Conservation (phyloP, 2,329 filamentous ascomycete species). For the Penicillium hordei region DNA sequence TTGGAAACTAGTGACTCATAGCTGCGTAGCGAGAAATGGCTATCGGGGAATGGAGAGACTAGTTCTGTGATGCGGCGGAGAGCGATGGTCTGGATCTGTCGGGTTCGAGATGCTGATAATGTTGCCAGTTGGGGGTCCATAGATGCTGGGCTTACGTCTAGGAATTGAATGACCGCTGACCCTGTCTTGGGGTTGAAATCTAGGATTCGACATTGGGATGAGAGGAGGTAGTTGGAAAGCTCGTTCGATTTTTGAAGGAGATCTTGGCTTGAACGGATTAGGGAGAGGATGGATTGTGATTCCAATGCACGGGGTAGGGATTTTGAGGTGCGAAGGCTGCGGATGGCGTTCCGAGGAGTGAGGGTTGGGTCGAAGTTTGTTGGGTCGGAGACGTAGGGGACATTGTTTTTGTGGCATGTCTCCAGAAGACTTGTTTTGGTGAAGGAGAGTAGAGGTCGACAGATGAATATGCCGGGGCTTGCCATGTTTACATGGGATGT, state of each 20-base stretch:
- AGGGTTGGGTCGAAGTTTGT: constrained; percentile 78
- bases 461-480: constrained; percentile 38
- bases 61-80: constrained; percentile 52
- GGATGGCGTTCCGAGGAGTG: constrained; percentile 77
- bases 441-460: constrained; percentile 48
- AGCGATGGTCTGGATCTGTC: constrained; percentile 43
- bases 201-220: constrained; percentile 28
- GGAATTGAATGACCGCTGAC: constrained; percentile 34
- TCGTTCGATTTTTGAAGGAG: constrained; percentile 49
- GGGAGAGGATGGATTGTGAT: constrained; percentile 60
- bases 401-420: constrained; percentile 65
- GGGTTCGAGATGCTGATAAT: constrained; percentile 9
- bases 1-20: constrained; percentile 42
- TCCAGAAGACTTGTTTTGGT: constrained; percentile 65
- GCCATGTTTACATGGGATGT: constrained; percentile 23
- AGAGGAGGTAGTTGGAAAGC: constrained; percentile 57
- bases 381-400: constrained; percentile 79
- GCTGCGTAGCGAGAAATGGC: constrained; percentile 45
- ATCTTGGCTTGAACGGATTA: constrained; percentile 56
- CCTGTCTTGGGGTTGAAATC: constrained; percentile 38
- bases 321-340: constrained; percentile 61
- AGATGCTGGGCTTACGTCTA: constrained; percentile 11
- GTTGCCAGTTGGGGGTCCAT: constrained; percentile 13
- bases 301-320: constrained; percentile 69
- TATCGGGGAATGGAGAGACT: constrained; percentile 46